These are phyloP conservation scores for Inga oerstediana DNA, from an alignment of 306 rosid genomes.

Conservation along the genomic window DNA sequence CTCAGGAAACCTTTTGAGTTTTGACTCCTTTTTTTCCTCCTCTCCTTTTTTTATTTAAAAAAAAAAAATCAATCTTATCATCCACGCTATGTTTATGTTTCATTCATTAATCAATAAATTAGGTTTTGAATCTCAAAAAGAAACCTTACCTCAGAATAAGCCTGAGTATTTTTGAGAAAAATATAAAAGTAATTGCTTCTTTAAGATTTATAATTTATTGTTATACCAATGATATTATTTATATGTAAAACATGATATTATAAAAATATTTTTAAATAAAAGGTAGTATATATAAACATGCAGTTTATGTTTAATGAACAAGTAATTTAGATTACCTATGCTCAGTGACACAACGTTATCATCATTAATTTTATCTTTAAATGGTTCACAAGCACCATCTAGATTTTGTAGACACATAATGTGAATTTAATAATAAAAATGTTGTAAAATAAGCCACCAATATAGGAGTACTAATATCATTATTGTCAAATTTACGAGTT, in stretches of 20 bases:
- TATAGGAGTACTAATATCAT: too few species aligned
- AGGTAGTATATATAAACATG: background rate
- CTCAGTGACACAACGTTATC: background rate
- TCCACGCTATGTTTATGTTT: background rate
- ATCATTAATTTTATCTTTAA: slow-evolving; percentile 39
- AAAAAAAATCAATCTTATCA: background rate
- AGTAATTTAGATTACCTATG: background rate
- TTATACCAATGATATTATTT: background rate
- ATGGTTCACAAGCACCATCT: slow-evolving; percentile 28
- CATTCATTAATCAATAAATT: background rate
- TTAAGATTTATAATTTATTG: background rate
- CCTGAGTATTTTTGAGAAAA: background rate
- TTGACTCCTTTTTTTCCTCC: background rate
- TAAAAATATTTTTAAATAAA: background rate
- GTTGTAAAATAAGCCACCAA: background rate
- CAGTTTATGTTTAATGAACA: background rate
- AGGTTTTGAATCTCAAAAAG: background rate
- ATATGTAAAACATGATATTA: background rate
- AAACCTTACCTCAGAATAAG: background rate
- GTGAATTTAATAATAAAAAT: background rate
- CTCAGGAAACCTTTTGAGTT: background rate
- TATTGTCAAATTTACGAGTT: too few species aligned
- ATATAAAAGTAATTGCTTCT: background rate
- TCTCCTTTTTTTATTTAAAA: background rate
- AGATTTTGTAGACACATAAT: slow-evolving; percentile 33